A percentile compares a stretch with the other conserved stretches of the same genome.
phyloP scores from a whole-genome alignment of 1,284 basidiomycete genomes.

The Bjerkandera adusta region DNA sequence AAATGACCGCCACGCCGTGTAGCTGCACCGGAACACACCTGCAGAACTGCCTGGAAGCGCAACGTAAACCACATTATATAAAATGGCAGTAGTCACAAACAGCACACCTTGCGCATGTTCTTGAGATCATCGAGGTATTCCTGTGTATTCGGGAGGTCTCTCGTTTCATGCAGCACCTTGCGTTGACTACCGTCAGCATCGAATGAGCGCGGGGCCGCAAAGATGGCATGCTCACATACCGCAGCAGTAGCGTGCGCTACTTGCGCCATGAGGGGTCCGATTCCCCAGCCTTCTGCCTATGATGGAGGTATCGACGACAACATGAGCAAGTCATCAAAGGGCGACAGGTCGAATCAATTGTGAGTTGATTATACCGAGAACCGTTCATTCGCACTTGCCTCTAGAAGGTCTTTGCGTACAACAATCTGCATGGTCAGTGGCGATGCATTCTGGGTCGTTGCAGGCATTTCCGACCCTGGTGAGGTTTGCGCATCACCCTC shows the following conservation, averaged over 20 bases:
- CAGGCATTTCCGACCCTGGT: background rate
- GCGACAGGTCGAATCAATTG: background rate
- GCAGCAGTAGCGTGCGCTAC: constrained; percentile 51
- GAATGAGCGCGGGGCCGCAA: no score
- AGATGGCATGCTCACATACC: constrained; percentile 31
- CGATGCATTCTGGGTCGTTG: background rate
- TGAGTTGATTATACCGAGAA: background rate
- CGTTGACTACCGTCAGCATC: background rate
- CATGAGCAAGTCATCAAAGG: background rate
- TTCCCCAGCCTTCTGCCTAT: constrained; percentile 45
- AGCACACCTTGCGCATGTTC: constrained; percentile 38
- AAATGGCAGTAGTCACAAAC: background rate
- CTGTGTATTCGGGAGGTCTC: constrained; percentile 37
- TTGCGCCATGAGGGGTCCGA: constrained; percentile 56
- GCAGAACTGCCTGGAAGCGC: constrained; percentile 35
- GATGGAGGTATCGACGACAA: constrained; percentile 3
- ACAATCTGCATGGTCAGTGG: constrained; percentile 45
- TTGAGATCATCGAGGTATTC: constrained; percentile 38
- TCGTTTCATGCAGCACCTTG: constrained; percentile 41
- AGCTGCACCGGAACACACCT: constrained; percentile 26
- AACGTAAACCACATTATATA: background rate
- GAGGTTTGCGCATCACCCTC: background rate
- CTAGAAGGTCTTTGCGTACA: constrained; percentile 42
- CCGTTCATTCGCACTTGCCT: constrained; percentile 25
- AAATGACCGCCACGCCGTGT: no score